Evolutionary conservation across 768 basidiomycete genomes (phyloP), one percentile per base, ranked within the genome.

Genomic region (Floccularia luteovirens): DNA sequence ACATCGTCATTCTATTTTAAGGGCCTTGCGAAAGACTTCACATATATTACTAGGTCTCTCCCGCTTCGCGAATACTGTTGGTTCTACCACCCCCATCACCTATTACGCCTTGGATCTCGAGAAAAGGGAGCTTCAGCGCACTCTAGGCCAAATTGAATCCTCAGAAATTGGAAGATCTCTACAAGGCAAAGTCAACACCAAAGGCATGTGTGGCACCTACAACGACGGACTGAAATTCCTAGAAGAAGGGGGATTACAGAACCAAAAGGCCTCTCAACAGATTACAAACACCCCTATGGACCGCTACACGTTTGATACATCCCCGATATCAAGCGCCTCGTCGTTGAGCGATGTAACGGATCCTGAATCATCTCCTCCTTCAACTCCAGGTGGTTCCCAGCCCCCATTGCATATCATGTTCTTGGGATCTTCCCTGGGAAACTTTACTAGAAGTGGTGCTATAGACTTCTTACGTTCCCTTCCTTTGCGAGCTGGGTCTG

Each of bases 81-180:
- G 53, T 8, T 40, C 56, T 1, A 48, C 55, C 1, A 61, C 77
- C 2, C 76, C 81, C 1, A 77, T 85, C 52, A 85, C 77, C 1
- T 93, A 92, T 57, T 90, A 86, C 64, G 91, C 94, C 14, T 84
- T 99, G 38, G 96, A 98, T 55, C 78, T 98, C 22, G 91, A 96
- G 57, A 72, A 82, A 48, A 77, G 74, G 35, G 92, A 96, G 54
- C 78, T 98, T 19, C 73, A 79, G 43, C 80, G 90, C 24, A 86
- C 90, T 5, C 74, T 98, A 19, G 62, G 63, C 14, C 67, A 79
- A 50, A 79, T 99, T 46, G 57, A 71, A 36, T 49, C 55, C 11
- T 86, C 85, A 10, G 70, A 75, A 10, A 63, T 84, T 24, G 89
- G 89, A 21, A 49, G 63, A 7, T 58, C 66, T 24, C 67, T 91